A percentile compares a stretch with the other conserved stretches of the same genome.
These are phyloP conservation scores for Hypoxylon rickii DNA, from an alignment of 495 filamentous ascomycete genomes.

Conservation along the genomic window DNA sequence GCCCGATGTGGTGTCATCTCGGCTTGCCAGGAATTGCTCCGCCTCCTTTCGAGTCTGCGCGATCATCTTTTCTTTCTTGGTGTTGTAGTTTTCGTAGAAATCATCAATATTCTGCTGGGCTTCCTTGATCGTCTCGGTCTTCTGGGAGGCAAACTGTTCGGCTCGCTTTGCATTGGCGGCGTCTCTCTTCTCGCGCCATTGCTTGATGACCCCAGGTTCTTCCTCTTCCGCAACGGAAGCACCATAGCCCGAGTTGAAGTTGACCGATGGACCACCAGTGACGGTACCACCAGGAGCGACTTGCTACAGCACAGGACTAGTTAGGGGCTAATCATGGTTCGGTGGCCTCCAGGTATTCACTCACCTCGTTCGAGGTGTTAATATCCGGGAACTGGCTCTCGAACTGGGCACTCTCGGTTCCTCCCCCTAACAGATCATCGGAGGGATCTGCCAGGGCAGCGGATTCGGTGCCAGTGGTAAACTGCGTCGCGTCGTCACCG, in stretches of 20 bases:
- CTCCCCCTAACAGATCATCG: conserved; percentile 77
- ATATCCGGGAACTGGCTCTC: conserved; percentile 88
- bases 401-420: conserved; percentile 69
- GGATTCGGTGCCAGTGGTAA: conserved; percentile 78
- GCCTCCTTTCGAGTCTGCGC: conserved; percentile 85
- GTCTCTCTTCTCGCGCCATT: conserved; percentile 91
- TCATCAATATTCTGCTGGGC: conserved; percentile 92
- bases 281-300: conserved; percentile 88
- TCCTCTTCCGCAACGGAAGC: conserved; percentile 65
- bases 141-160: conserved; percentile 75
- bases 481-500: conserved; percentile 91
- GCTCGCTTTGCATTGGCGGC: conserved; percentile 74
- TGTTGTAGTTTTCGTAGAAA: conserved; percentile 99
- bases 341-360: conserved; percentile 22
- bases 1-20: conserved; percentile 89
- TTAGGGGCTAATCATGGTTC: conserved; percentile 14
- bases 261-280: conserved; percentile 73
- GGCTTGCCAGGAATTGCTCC: conserved; percentile 86
- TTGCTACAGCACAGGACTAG: conserved; percentile 52
- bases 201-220: conserved; percentile 84
- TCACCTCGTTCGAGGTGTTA: conserved; percentile 78
- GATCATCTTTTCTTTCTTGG: conserved; percentile 90
- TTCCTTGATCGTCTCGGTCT: conserved; percentile 78
- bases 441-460: conserved; percentile 61
- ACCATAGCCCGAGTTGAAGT: conserved; percentile 70